These are phyloP conservation scores for Spergularia bocconei DNA, from an alignment of 148 eudicot species.

Conservation along the genomic window DNA sequence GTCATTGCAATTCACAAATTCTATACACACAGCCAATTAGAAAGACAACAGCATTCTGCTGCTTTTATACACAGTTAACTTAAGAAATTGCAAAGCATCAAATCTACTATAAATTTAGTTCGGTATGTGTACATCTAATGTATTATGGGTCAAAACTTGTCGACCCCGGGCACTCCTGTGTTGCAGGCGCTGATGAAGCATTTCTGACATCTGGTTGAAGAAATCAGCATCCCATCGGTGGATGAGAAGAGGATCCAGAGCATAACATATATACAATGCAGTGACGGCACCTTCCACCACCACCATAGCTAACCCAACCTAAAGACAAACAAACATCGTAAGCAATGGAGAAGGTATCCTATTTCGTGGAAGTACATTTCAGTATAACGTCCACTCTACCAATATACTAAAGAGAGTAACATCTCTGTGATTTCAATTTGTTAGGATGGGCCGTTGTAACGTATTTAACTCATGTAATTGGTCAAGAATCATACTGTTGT, in stretches of 20 bases:
- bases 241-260: conserved; percentile 77
- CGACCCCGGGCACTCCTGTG: conserved; percentile 82
- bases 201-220: conserved; percentile 78
- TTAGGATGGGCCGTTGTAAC: neutral
- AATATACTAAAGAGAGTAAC: neutral
- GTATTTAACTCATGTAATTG: neutral
- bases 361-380: neutral
- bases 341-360: neutral
- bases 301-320: conserved; percentile 95
- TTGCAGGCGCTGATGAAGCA: conserved; percentile 82
- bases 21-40: conserved; percentile 6
- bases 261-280: conserved; percentile 83
- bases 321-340: conserved; percentile 4
- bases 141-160: conserved; percentile 51
- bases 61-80: conserved; percentile 23
- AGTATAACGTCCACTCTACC: neutral
- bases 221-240: conserved; percentile 77
- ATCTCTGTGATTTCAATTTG: neutral
- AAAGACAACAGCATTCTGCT: conserved; percentile 13
- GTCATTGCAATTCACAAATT: neutral
- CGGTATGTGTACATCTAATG: conserved; percentile 48
- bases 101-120: conserved; percentile 5
- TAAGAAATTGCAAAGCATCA: neutral
- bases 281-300: conserved; percentile 95
- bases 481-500: neutral